These are phyloP conservation scores for Ogataea paraovalis DNA, from an alignment of 805 yeast species.

Conservation along the genomic window DNA sequence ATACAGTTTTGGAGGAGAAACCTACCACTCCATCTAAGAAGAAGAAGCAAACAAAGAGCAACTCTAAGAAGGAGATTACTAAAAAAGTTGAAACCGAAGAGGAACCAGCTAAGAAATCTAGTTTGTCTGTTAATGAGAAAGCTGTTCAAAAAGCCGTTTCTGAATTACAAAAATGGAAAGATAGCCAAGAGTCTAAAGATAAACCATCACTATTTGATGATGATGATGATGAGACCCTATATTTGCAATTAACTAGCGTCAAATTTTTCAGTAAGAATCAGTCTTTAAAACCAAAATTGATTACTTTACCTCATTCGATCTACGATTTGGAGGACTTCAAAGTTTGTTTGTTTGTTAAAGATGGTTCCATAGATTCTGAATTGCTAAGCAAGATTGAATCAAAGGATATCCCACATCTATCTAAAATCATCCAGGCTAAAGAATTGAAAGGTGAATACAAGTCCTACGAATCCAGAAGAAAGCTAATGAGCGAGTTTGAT, in stretches of 20 bases:
- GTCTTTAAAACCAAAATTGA: conserved; percentile 51
- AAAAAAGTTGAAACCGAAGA: conserved; percentile 16
- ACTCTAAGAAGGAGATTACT: conserved; percentile 1
- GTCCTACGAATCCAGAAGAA: conserved; percentile 84
- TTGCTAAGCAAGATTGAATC: conserved; percentile 44
- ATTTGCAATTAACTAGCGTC: conserved; percentile 61
- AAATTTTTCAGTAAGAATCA: conserved; percentile 59
- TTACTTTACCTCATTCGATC: conserved; percentile 45
- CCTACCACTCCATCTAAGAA: conserved; percentile 1
- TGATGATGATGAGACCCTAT: conserved; percentile 47
- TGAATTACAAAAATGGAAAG: conserved; percentile 62
- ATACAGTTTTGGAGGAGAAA: conserved; percentile 6
- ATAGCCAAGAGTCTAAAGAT: conserved; percentile 30
- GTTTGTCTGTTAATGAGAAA: background rate
- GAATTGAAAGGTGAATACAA: conserved; percentile 82
- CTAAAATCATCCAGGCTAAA: conserved; percentile 61
- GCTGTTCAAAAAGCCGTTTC: conserved; percentile 47
- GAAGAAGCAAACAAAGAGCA: conserved; percentile 1
- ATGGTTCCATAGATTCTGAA: conserved; percentile 44
- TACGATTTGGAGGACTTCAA: conserved; percentile 42
- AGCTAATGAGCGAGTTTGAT: conserved; percentile 63
- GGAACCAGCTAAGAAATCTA: background rate
- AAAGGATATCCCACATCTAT: conserved; percentile 41
- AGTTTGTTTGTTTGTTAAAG: conserved; percentile 68
- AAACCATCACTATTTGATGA: conserved; percentile 57